Base-by-base conservation (phyloP, 2,329 filamentous ascomycete genomes). In the Trichoderma endophyticum region DNA sequence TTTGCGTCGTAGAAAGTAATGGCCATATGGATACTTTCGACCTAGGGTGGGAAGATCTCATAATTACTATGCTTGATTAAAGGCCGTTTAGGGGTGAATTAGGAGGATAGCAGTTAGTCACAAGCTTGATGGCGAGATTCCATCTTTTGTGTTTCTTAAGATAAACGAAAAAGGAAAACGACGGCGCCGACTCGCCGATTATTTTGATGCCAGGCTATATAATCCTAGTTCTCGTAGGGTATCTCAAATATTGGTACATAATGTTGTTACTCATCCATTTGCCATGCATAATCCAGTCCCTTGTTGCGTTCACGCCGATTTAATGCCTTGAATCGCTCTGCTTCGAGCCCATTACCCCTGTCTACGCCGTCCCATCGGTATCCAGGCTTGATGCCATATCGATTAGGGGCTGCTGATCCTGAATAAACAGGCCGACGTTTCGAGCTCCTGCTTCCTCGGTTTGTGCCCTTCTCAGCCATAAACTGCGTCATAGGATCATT, bases 351-450 rank as follows among this genome's bases (percentile, higher is more conserved):
- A 82, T 94, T 99, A 24, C 93, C 87, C 75, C 96, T 87, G 84
- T 99, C 96, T 21, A 99, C 96, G 6, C 97, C 96, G 85, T 99
- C 96, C 96, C 96, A 99, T 75, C 93, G 86, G 83, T 97, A 94
- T 0, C 96, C 97, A 0, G 96, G 96, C 73, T 91, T 87, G 73
- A 99, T 98, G 1, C 93, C 93, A 83, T 98, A 98, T 24, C 96
- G 88, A 85, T 99, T 99, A 59, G 96, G 96, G 78, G 93, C 88
- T 71, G 92, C 93, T 0, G 91, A 87, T 0, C 95, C 96, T 73
- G 90, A 84, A 80, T 98, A 99, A 5, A 92, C 80, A 4, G 92
- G 93, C 75, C 87, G 89, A 15, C 82, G 80, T 71, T 82, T 84
- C 11, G 80, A 77, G 56, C 77, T 77, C 71, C 76, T 82, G 66